phyloP scores from a whole-genome alignment of 805 yeast genomes.

The Candida coleopterorum region DNA sequence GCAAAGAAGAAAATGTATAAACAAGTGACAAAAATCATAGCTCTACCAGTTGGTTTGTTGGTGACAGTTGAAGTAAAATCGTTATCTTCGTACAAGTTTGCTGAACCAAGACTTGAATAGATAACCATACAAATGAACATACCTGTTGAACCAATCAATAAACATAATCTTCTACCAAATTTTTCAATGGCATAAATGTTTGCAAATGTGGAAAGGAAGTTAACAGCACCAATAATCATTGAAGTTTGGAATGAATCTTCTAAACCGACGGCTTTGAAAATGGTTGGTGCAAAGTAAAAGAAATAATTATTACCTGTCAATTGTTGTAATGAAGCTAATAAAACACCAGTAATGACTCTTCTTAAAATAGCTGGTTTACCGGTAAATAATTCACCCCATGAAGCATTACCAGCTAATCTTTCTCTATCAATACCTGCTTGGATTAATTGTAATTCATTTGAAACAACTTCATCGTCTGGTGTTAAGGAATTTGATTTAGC shows the following conservation, averaged over 20 bases:
- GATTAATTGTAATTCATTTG: constrained; percentile 49
- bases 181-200: constrained; percentile 48
- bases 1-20: constrained; percentile 65
- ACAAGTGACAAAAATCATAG: constrained; percentile 63
- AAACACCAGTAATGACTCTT: constrained; percentile 53
- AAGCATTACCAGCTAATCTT: constrained; percentile 56
- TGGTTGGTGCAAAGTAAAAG: constrained; percentile 57
- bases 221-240: constrained; percentile 49
- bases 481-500: constrained; percentile 55
- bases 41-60: constrained; percentile 48
- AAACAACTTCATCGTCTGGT: constrained; percentile 50
- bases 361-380: constrained; percentile 60
- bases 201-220: constrained; percentile 50
- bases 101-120: constrained; percentile 59
- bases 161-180: constrained; percentile 46
- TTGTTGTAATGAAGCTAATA: constrained; percentile 58
- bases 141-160: constrained; percentile 40
- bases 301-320: constrained; percentile 60
- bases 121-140: constrained; percentile 56
- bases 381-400: constrained; percentile 58
- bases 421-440: constrained; percentile 62
- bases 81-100: constrained; percentile 37
- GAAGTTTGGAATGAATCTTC: constrained; percentile 54
- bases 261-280: constrained; percentile 49
- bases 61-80: constrained; percentile 30